Evolutionary conservation across 2,329 filamentous ascomycete species (phyloP).

Genomic region (Hymenoscyphus linearis): DNA sequence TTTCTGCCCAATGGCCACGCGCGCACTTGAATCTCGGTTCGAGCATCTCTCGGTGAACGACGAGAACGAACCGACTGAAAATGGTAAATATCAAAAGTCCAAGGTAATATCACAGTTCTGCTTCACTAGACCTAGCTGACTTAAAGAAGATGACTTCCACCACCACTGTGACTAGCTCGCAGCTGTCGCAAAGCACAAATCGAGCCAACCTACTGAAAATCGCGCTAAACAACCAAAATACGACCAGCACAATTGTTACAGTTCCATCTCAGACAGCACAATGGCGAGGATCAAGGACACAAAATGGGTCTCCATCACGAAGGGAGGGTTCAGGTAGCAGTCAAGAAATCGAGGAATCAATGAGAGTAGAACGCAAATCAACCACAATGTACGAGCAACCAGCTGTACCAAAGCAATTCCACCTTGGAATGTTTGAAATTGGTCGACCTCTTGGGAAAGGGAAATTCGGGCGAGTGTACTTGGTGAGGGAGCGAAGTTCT

Average conservation of each 20-base stretch:
- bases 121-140: slow-evolving; percentile 30
- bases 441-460: slow-evolving; percentile 68
- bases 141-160: slow-evolving; percentile 32
- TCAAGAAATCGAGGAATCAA: slow-evolving; percentile 44
- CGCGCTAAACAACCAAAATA: slow-evolving; percentile 72
- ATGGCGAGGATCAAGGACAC: slow-evolving; percentile 39
- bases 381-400: slow-evolving; percentile 53
- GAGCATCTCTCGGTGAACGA: slow-evolving; percentile 87
- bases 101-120: slow-evolving; percentile 56
- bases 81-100: slow-evolving; percentile 60
- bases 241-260: slow-evolving; percentile 61
- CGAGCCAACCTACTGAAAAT: slow-evolving; percentile 83
- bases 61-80: slow-evolving; percentile 66
- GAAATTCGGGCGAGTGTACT: slow-evolving; percentile 69
- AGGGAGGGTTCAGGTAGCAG: slow-evolving; percentile 41
- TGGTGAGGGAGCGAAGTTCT: slow-evolving; percentile 61
- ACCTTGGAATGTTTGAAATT: slow-evolving; percentile 73
- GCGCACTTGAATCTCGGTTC: slow-evolving; percentile 78
- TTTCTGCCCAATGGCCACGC: slow-evolving; percentile 55
- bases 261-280: slow-evolving; percentile 62
- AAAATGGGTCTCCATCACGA: slow-evolving; percentile 41
- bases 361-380: slow-evolving; percentile 45
- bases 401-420: slow-evolving; percentile 56
- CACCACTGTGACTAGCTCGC: slow-evolving; percentile 18
- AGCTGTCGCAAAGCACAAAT: slow-evolving; percentile 49